Evolutionary conservation across 139 green algal genomes (phyloP), one percentile per base, ranked within the genome.

Genomic region (Prasinococcaceae sp.): DNA sequence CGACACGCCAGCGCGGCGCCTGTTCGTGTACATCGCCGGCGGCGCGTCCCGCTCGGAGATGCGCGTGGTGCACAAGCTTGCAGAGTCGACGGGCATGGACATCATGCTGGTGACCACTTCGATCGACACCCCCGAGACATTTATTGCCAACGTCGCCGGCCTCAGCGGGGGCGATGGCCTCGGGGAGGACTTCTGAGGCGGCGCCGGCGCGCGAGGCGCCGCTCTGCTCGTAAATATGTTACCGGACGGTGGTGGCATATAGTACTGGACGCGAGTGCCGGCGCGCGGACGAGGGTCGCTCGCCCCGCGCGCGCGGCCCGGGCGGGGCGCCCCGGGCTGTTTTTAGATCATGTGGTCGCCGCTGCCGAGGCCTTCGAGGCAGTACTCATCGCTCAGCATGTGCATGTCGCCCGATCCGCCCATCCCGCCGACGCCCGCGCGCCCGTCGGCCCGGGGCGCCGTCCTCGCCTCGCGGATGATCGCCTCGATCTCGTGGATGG

Each of bases 11-110:
- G 45, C 41, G 3, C 28, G 61, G 32, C 69, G 82, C 22, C 51
- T 95, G 29, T 53, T 95, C 19, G 68, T 86, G 9, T 95, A 93
- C 63, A 68, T 95, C 3, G 53, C 94, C 1, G 86, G 86, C 4
- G 86, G 86, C 6, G 66, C 85, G 16, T 86, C 77, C 3, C 70
- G 77, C 45, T 82, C 69, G 17, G 56, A 94, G 68, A 81, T 94
- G 61, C 69, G 86, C 3, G 68, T 75, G 9, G 83, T 70, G 23
- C 86, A 95, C 76, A 63, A 79, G 58, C 53, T 90, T 16, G 67
- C 65, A 6, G 25, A 45, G 30, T 29, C 43, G 36, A 56, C 82
- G 23, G 62, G 71, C 6, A 58, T 75, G 5, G 84, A 95, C 37
- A 53, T 95, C 6, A 43, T 94, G 6, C 54, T 95, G 41, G 86